Conservation (phyloP, 768 basidiomycete species). For the Russula olivacea region DNA sequence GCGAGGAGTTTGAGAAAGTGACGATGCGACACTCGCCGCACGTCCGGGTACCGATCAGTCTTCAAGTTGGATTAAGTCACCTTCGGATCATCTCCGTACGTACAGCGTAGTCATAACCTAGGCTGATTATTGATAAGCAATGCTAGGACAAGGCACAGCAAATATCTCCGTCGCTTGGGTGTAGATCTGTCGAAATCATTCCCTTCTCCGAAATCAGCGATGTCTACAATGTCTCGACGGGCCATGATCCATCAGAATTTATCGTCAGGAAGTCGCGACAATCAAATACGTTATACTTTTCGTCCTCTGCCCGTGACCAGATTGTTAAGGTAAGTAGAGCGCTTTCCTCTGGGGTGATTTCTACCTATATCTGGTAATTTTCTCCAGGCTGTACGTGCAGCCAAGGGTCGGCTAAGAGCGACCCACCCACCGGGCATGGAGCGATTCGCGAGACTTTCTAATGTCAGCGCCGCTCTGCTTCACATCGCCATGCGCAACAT, state of each 20-base stretch:
- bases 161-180: constrained; percentile 61
- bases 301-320: constrained; percentile 58
- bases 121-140: constrained; percentile 15
- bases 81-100: constrained; percentile 72
- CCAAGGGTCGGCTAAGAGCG: constrained; percentile 65
- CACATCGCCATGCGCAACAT: constrained; percentile 81
- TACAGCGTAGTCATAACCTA: neutral
- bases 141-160: constrained; percentile 60
- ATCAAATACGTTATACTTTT: constrained; percentile 69
- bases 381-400: constrained; percentile 60
- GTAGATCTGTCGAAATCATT: constrained; percentile 79
- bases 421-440: constrained; percentile 48
- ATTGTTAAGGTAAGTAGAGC: constrained; percentile 59
- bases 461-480: constrained; percentile 80
- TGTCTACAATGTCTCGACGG: constrained; percentile 73
- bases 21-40: constrained; percentile 61
- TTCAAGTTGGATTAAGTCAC: constrained; percentile 64
- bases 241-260: constrained; percentile 72
- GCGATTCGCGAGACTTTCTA: constrained; percentile 71
- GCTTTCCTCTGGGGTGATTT: neutral
- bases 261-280: constrained; percentile 70
- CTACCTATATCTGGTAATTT: neutral
- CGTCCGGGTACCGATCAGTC: constrained; percentile 63
- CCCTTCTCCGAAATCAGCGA: constrained; percentile 79
- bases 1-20: constrained; percentile 51